Percentiles rank a stretch among this genome's conserved stretches.
Conservation (phyloP, 2,329 filamentous ascomycete species). For the Ustulina deusta region DNA sequence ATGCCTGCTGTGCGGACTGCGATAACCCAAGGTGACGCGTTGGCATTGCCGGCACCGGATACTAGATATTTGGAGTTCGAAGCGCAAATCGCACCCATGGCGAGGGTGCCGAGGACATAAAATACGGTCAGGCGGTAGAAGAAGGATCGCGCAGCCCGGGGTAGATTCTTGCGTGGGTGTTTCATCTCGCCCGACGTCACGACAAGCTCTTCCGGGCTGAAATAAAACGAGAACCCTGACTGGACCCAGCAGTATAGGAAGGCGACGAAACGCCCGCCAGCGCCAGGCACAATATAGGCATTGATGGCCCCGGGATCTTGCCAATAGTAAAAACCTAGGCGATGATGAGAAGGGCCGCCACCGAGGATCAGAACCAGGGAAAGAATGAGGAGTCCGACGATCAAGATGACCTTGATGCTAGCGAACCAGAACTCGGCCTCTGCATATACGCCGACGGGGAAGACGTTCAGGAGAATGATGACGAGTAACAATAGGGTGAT, state of each 20-base stretch:
- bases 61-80: constrained; percentile 23
- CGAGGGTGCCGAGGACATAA: constrained; percentile 37
- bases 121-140: constrained; percentile 24
- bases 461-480: not conserved
- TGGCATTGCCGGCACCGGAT: not conserved
- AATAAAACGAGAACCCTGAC: not conserved
- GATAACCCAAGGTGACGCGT: constrained; percentile 66
- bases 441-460: not conserved
- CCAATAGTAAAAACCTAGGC: not conserved
- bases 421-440: not conserved
- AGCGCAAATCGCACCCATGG: constrained; percentile 37
- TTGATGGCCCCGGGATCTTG: not conserved
- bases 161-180: not conserved
- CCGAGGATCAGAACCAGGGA: not conserved
- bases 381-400: not conserved
- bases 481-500: not conserved
- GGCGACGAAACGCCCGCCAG: not conserved
- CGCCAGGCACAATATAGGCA: not conserved
- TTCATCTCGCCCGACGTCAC: not conserved
- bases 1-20: constrained; percentile 71
- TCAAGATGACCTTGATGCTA: not conserved
- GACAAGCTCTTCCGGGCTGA: not conserved
- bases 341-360: not conserved
- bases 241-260: not conserved
- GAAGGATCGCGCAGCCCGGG: not conserved